A percentile compares a stretch with the other conserved stretches of the same genome.
Conservation (phyloP, 2,329 filamentous ascomycete genomes). For the Xylariales sp. region DNA sequence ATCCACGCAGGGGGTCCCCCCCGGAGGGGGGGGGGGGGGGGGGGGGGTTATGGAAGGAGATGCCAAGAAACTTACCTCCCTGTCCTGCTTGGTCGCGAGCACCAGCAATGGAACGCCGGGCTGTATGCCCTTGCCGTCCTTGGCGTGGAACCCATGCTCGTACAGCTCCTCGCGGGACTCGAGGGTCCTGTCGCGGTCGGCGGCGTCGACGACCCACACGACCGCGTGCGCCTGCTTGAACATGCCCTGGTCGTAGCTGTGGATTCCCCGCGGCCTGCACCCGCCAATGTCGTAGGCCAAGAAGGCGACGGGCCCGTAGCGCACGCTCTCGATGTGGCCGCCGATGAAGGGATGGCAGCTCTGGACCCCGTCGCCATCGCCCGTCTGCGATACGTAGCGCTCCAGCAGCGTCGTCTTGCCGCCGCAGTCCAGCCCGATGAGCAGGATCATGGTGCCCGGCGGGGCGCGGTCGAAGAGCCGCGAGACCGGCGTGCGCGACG, state of each 20-base stretch:
- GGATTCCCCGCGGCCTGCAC: neutral
- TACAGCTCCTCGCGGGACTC: neutral
- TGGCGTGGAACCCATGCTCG: neutral
- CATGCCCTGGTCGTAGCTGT: neutral
- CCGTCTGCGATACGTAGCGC: neutral
- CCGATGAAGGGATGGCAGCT: neutral
- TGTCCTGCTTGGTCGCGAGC: neutral
- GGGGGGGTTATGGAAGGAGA: too few relatives aligned
- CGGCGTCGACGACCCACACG: neutral
- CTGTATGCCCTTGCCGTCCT: neutral
- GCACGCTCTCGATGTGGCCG: neutral
- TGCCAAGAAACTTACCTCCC: too few relatives aligned
- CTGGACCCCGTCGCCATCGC: neutral
- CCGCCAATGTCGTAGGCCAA: neutral
- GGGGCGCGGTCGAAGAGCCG: neutral
- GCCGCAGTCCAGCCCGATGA: neutral
- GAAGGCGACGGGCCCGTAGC: neutral
- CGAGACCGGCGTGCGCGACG: neutral
- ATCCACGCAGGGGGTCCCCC: too few relatives aligned
- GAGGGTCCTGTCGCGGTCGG: neutral
- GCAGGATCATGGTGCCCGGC: neutral
- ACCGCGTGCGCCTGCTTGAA: neutral
- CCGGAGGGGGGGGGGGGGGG: too few relatives aligned
- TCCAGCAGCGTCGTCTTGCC: slow-evolving; percentile 2
- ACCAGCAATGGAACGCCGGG: neutral